phyloP scores from a whole-genome alignment of 148 eudicot genomes.

The Chenopodium quinoa region DNA sequence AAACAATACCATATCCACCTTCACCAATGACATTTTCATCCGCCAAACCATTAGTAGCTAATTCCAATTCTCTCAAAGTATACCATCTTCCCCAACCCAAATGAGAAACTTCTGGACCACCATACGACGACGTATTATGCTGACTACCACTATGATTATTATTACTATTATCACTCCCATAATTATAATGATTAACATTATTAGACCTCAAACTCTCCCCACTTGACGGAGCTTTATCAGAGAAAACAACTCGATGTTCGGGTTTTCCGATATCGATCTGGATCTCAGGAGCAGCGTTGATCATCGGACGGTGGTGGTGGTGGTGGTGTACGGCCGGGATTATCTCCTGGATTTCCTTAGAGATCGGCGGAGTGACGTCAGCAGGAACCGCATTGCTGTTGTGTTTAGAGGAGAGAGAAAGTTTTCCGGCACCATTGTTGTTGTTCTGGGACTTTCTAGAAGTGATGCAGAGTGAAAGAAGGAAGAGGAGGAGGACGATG shows the following conservation, averaged over 20 bases:
- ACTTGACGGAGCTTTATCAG: slow-evolving; percentile 72
- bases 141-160: slow-evolving; percentile 5
- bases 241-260: slow-evolving; percentile 85
- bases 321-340: slow-evolving; percentile 30
- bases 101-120: slow-evolving; percentile 79
- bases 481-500: slow-evolving; percentile 82
- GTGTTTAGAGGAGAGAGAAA: slow-evolving; percentile 8
- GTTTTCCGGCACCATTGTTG: slow-evolving; percentile 20
- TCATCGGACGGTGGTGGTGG: slow-evolving; percentile 32
- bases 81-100: slow-evolving; percentile 97
- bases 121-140: slow-evolving; percentile 41
- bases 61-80: slow-evolving; percentile 76
- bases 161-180: slow-evolving; percentile 14
- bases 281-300: slow-evolving; percentile 58
- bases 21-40: slow-evolving; percentile 93
- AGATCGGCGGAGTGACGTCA: slow-evolving; percentile 43
- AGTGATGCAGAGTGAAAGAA: slow-evolving; percentile 74
- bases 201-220: slow-evolving; percentile 75
- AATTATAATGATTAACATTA: slow-evolving; percentile 13
- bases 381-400: slow-evolving; percentile 12
- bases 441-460: slow-evolving; percentile 43
- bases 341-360: slow-evolving; percentile 76
- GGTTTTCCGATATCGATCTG: slow-evolving; percentile 88
- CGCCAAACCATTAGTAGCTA: slow-evolving; percentile 67
- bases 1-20: slow-evolving; percentile 96